Conservation (phyloP, 768 basidiomycete species). For the Rhodotorula graminis region DNA sequence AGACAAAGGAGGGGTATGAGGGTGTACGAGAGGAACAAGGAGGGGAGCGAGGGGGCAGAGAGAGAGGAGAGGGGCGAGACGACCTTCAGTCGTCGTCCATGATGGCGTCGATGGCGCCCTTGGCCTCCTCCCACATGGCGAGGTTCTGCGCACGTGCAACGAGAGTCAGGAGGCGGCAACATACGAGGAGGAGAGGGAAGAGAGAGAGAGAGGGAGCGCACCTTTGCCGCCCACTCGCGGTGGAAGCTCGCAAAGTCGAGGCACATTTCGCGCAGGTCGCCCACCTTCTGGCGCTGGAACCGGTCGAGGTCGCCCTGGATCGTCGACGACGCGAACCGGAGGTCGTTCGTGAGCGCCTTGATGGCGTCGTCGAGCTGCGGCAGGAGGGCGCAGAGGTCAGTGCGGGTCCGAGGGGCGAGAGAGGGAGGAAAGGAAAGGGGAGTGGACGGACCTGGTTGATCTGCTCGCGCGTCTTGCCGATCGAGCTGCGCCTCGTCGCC, state of each 20-base stretch:
- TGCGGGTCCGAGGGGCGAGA: neutral
- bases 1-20: too few relatives aligned
- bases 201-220: slow-evolving; percentile 47
- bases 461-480: slow-evolving; percentile 86
- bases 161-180: too few relatives aligned
- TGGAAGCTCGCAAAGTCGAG: slow-evolving; percentile 85
- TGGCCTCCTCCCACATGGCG: slow-evolving; percentile 94
- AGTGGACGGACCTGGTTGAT: slow-evolving; percentile 73
- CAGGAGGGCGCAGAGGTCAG: neutral
- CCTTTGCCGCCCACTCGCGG: slow-evolving; percentile 95
- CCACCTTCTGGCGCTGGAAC: slow-evolving; percentile 97
- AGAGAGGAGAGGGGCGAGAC: too few relatives aligned
- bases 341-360: slow-evolving; percentile 83
- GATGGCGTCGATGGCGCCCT: slow-evolving; percentile 83
- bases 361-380: slow-evolving; percentile 86
- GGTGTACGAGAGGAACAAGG: too few relatives aligned
- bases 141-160: slow-evolving; percentile 63
- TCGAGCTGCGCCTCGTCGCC: slow-evolving; percentile 83
- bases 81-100: slow-evolving; percentile 43
- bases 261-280: slow-evolving; percentile 88
- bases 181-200: neutral
- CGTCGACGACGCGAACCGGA: slow-evolving; percentile 92
- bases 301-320: slow-evolving; percentile 96
- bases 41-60: too few relatives aligned
- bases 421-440: neutral